phyloP scores from a whole-genome alignment of 225 moss, liverwort and hornwort species.

The Neckera pumila region DNA sequence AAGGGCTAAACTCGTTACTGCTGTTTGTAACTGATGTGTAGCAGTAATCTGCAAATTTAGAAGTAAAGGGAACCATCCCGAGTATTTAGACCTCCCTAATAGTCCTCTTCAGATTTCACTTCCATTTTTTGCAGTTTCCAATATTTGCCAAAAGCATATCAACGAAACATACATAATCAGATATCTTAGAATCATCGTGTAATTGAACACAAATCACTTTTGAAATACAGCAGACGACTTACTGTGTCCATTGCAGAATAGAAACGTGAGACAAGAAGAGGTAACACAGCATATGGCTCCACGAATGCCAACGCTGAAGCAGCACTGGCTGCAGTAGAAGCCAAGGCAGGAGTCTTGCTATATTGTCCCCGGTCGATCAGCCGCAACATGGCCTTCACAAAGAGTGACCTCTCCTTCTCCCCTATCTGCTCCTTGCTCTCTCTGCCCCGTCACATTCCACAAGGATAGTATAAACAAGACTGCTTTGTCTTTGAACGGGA shows the following conservation, averaged over 20 bases:
- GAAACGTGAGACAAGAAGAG: conserved; percentile 85
- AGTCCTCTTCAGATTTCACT: not conserved
- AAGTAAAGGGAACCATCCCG: not conserved
- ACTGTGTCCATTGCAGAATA: conserved; percentile 88
- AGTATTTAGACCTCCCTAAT: not conserved
- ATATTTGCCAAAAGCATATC: not conserved
- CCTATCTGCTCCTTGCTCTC: conserved; percentile 33
- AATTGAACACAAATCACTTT: not conserved
- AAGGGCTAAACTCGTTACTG: conserved; percentile 92
- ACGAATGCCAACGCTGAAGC: conserved; percentile 85
- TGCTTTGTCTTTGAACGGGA: not conserved
- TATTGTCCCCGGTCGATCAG: conserved; percentile 95
- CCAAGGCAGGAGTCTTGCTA: conserved; percentile 81
- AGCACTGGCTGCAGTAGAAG: conserved; percentile 83
- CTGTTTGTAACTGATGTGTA: conserved; percentile 96
- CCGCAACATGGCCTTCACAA: conserved; percentile 88
- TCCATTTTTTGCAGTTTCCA: not conserved
- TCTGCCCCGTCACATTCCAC: conserved; percentile 22
- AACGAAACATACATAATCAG: not conserved
- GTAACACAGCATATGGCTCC: conserved; percentile 90
- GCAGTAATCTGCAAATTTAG: conserved; percentile 67
- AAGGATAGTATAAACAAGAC: not conserved
- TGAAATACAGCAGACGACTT: conserved; percentile 16
- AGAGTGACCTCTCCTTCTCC: conserved; percentile 54
- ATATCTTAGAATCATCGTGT: not conserved